These are phyloP conservation scores for Dryas octopetala DNA, from an alignment of 306 rosid species.

Conservation along the genomic window DNA sequence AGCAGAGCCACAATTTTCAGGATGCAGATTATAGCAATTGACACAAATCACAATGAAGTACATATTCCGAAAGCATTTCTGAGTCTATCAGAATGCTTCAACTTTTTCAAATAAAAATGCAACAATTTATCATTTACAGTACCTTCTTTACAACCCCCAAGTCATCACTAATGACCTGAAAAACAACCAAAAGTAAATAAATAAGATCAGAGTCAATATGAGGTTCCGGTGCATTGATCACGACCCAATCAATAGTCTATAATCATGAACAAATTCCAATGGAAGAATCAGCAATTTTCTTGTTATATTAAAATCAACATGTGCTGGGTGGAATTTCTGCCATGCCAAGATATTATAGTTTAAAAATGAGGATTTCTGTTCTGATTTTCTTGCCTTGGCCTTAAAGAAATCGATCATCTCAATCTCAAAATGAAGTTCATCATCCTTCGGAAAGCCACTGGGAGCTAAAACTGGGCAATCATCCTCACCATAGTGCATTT, in stretches of 20 bases:
- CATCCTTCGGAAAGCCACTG: constrained; percentile 76
- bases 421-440: constrained; percentile 92
- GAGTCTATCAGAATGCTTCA: constrained; percentile 22
- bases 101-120: not conserved
- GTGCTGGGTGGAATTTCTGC: not conserved
- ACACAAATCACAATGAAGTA: not conserved
- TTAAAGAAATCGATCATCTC: constrained; percentile 88
- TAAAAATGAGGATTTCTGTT: constrained; percentile 5
- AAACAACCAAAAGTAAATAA: constrained; percentile 32
- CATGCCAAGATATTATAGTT: not conserved
- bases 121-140: constrained; percentile 25
- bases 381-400: constrained; percentile 68
- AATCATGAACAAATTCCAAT: constrained; percentile 13
- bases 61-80: not conserved
- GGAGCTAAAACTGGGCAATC: constrained; percentile 80
- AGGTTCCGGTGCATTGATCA: not conserved
- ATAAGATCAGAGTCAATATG: constrained; percentile 19
- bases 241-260: constrained; percentile 10
- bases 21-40: constrained; percentile 1
- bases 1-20: not conserved
- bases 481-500: constrained; percentile 85
- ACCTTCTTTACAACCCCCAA: constrained; percentile 90
- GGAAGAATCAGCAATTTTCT: not conserved
- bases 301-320: not conserved
- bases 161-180: constrained; percentile 88